Evolutionary conservation across 108 stramenopile genomes (phyloP), one percentile per base, ranked within the genome.

Genomic region (Cyclotella cryptica): DNA sequence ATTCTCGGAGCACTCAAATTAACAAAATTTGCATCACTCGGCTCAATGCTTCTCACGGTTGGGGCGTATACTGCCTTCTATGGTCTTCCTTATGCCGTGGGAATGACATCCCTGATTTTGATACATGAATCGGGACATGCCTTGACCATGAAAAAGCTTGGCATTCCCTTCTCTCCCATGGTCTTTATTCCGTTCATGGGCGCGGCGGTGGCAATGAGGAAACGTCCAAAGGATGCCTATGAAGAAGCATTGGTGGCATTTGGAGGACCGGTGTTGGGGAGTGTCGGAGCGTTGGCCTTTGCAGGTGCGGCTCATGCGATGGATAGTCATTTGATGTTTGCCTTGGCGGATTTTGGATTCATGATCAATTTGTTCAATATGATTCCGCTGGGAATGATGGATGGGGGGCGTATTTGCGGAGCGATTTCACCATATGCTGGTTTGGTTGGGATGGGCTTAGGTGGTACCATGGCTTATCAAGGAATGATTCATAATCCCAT

Each of bases 311-410:
- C 84, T 8, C 87, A 87, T 71, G 55, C 72, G 55, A 94, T 82
- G 54, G 84, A 94, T 28, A 94, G 92, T 40, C 92, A 93, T 69
- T 83, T 98, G 24, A 67, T 96, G 17, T 91, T 89, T 69, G 94
- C 97, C 15, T 83, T 98, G 45, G 97, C 93, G 39, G 97, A 98
- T 71, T 98, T 96, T 82, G 97, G 97, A 12, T 94, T 91, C 82
- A 96, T 98, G 96, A 93, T 98, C 74, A 98, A 98, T 75, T 74
- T 98, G 24, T 96, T 98, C 90, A 98, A 98, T 71, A 47, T 98
- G 40, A 62, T 98, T 24, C 97, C 97, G 6, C 71, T 98, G 27
- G 96, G 97, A 4, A 83, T 81, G 47, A 89, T 98, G 87, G 97
- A 98, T 73, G 97, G 97, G 53, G 97, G 97, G 40, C 77, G 93